Evolutionary conservation across 2,329 filamentous ascomycete species (phyloP).

Genomic region (Ophioceras dolichostomum): DNA sequence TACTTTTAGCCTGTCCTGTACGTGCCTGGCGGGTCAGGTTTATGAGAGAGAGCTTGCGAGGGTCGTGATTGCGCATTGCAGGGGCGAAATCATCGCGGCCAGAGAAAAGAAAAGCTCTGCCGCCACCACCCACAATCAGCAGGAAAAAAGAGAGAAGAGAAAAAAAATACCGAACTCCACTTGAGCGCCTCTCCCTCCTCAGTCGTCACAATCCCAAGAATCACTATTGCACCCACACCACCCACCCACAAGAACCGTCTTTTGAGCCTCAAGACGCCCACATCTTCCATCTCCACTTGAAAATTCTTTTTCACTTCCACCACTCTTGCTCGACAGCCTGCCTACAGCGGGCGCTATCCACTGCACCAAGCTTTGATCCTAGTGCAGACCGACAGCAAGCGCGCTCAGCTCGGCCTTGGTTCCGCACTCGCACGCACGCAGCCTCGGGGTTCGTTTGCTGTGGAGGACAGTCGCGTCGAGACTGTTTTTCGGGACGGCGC

Average conservation of each 20-base stretch:
- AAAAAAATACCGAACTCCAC: slow-evolving; percentile 3
- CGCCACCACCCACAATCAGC: background rate
- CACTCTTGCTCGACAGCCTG: slow-evolving; percentile 2
- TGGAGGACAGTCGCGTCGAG: too few species aligned
- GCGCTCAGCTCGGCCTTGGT: too few species aligned
- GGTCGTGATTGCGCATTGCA: too few species aligned
- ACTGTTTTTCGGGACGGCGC: too few species aligned
- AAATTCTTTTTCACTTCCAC: background rate
- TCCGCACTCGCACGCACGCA: too few species aligned
- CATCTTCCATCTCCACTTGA: slow-evolving; percentile 6
- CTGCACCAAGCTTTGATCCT: slow-evolving; percentile 2
- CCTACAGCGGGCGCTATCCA: too few species aligned
- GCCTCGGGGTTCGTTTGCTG: too few species aligned
- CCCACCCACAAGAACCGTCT: slow-evolving; percentile 4
- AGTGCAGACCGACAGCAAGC: background rate
- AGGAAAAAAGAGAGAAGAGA: background rate
- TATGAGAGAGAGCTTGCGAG: too few species aligned
- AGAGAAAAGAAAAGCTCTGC: background rate
- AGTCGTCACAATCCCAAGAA: slow-evolving; percentile 2
- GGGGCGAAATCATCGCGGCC: too few species aligned
- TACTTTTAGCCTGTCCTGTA: background rate
- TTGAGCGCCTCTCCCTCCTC: slow-evolving; percentile 1
- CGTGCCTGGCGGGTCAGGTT: background rate
- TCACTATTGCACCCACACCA: slow-evolving; percentile 2
- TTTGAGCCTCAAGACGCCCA: slow-evolving; percentile 7